Evolutionary conservation across 257 asterid genomes (phyloP).

Genomic region (Leonotis leonurus): DNA sequence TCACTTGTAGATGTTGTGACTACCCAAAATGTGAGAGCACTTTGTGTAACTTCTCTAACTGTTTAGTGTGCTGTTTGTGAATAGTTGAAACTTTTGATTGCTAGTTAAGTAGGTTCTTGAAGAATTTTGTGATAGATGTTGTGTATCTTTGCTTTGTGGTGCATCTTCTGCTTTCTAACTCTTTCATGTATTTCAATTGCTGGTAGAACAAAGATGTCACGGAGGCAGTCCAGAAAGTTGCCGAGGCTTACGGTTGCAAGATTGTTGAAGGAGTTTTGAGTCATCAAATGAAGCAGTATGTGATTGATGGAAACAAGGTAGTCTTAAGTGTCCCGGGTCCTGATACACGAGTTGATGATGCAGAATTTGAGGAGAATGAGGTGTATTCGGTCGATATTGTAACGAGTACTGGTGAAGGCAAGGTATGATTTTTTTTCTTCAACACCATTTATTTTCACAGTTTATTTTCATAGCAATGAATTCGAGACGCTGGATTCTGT

Average conservation of each 20-base stretch:
- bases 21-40: not conserved
- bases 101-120: not conserved
- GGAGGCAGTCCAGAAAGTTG: slow-evolving; percentile 86
- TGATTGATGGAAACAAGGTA: slow-evolving; percentile 91
- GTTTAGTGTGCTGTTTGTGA: not conserved
- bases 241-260: slow-evolving; percentile 90
- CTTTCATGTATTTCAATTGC: not conserved
- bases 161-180: not conserved
- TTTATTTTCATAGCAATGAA: not conserved
- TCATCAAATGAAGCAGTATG: slow-evolving; percentile 94
- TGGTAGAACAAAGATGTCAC: slow-evolving; percentile 70
- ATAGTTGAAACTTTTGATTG: no score
- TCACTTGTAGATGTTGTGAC: not conserved
- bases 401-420: slow-evolving; percentile 94
- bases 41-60: not conserved
- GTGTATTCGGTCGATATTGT: slow-evolving; percentile 83
- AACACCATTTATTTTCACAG: not conserved
- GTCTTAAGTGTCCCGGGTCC: slow-evolving; percentile 61
- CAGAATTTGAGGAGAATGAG: slow-evolving; percentile 95
- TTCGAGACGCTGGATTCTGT: not conserved
- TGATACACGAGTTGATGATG: slow-evolving; percentile 87
- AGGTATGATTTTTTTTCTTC: slow-evolving; percentile 33
- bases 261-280: slow-evolving; percentile 89
- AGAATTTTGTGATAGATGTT: not conserved
- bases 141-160: not conserved